Base-by-base conservation (phyloP, 805 yeast species). In the Kodamaea sagamina region DNA sequence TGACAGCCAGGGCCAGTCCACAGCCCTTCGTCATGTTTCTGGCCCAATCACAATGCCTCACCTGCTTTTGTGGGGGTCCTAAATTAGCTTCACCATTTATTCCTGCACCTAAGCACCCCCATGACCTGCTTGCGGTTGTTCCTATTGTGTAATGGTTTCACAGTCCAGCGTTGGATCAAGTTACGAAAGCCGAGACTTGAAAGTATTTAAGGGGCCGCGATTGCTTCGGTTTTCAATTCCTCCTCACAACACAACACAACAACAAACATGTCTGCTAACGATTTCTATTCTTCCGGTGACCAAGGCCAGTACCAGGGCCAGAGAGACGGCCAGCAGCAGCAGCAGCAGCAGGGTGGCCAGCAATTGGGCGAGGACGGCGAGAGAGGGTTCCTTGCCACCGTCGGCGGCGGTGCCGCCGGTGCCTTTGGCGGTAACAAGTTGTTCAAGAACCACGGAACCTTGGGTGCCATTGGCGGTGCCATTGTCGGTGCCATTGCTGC, bases 291-390 rank as follows among this genome's bases (percentile, higher is more conserved):
- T 19, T 57, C 61, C 17, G 62, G 58, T 21, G 29, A 36, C 10
- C 39, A 35, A 37, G 46, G 41, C 17, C 17, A 27, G 16, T 32
- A 27, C 36, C 13, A 36, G 13, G 32, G 32, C 17, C 41, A 67
- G 37, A 66, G 68, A 55, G 64, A 68, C 22, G 45, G 52, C 43
- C 62, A 68, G 59, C 51, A 59, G 37, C 53, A 57, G 40, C 61
- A 56, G 36, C 49, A 51, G 42, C 62, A 58, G 44, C 17, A 32
- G n/a, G n/a, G n/a, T n/a, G n/a, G 11, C 35, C 61, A 55, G 44
- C 42, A 43, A 9, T 52, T 42, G 17, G 52, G 48, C 31, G 51
- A 47, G 22, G 47, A 48, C 8, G 65, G 63, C 16, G 65, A 61
- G 26, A 53, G 55, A 40, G 65, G 65, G 1, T 48, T 61, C 19